Percentiles rank a stretch among this genome's conserved stretches.
Evolutionary conservation across 2,329 filamentous ascomycete genomes (phyloP).

Genomic region (Exophiala spinifera): DNA sequence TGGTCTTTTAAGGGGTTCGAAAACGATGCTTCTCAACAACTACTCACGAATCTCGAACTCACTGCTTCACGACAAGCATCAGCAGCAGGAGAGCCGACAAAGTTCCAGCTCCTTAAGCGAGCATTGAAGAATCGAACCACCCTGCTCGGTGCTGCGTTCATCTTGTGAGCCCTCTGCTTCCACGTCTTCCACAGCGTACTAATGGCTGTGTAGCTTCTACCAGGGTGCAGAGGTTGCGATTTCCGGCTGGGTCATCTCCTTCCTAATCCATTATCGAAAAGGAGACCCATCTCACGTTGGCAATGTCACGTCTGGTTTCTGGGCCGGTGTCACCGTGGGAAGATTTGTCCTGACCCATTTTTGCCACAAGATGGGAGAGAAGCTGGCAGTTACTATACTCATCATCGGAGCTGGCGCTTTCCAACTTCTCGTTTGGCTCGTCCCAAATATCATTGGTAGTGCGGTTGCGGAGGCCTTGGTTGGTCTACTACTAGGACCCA

Average conservation of each 20-base stretch:
- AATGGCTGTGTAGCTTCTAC: slow-evolving; percentile 52
- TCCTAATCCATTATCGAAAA: slow-evolving; percentile 69
- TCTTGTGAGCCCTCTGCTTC: slow-evolving; percentile 51
- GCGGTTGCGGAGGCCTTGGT: slow-evolving; percentile 65
- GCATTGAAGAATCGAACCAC: slow-evolving; percentile 58
- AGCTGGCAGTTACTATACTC: slow-evolving; percentile 62
- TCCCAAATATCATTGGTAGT: slow-evolving; percentile 38
- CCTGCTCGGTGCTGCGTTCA: slow-evolving; percentile 72
- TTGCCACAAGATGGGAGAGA: slow-evolving; percentile 68
- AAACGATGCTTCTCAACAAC: slow-evolving; percentile 50
- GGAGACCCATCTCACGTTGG: slow-evolving; percentile 70
- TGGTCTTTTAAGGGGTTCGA: slow-evolving; percentile 72
- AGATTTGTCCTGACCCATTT: slow-evolving; percentile 68
- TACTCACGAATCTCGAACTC: slow-evolving; percentile 42
- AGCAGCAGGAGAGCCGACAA: slow-evolving; percentile 29
- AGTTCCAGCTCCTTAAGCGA: slow-evolving; percentile 41
- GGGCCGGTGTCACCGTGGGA: slow-evolving; percentile 70
- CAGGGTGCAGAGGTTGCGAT: slow-evolving; percentile 82
- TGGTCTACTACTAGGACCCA: slow-evolving; percentile 71
- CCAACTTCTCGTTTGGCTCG: slow-evolving; percentile 29
- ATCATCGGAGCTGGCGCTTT: slow-evolving; percentile 57
- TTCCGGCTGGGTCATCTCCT: slow-evolving; percentile 83
- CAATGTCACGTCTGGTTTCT: slow-evolving; percentile 67
- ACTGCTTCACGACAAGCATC: slow-evolving; percentile 42
- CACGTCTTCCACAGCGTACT: neutral